Evolutionary conservation across 2,329 filamentous ascomycete species (phyloP), one percentile per base, ranked within the genome.

Genomic region (Cryphonectria carpinicola): DNA sequence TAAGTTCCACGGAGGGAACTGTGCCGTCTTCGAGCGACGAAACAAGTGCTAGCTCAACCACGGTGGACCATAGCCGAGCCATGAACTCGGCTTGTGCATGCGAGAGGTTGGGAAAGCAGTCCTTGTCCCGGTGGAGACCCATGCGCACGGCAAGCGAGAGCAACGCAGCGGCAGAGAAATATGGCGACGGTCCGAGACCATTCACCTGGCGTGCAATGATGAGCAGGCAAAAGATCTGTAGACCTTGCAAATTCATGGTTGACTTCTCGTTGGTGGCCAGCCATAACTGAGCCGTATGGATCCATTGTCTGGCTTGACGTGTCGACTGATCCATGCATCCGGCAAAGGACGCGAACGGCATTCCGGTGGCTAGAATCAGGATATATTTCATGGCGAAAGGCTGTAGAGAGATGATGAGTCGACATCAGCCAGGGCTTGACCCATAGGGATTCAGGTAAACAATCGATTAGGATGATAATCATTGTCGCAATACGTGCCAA

Each of bases 191-290:
- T 2, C 76, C 75, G 5, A 78, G 66, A 5, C 75, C 73, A 28
- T 73, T 83, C 0, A 81, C 82, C 43, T 85, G 82, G 28, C 85
- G 83, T 1, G 86, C 85, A 5, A 88, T 74, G n/a, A 84, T 77
- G 35, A 89, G 76, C 58, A 90, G 80, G 68, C 86, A 84, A 79
- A 85, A 83, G 37, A 83, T 83, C 76, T 89, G 88, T 1, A 90
- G 74, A 2, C 82, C 81, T 0, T 80, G 75, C 3, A 88, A 79
- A 60, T 82, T 86, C 72, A 87, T 79, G 35, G 83, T 81, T 8
- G 80, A 77, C 39, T 66, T 71, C n/a, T 71, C 70, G n/a, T 46
- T 37, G n/a, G 63, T 52, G 17, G 60, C 62, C 37, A 71, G 62
- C 66, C 63, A 71, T 63, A 46, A 46, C 56, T 71, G 70, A 43